Evolutionary conservation across 495 filamentous ascomycete species (phyloP), one percentile per base, ranked within the genome.

Genomic region (Neurospora sp.): DNA sequence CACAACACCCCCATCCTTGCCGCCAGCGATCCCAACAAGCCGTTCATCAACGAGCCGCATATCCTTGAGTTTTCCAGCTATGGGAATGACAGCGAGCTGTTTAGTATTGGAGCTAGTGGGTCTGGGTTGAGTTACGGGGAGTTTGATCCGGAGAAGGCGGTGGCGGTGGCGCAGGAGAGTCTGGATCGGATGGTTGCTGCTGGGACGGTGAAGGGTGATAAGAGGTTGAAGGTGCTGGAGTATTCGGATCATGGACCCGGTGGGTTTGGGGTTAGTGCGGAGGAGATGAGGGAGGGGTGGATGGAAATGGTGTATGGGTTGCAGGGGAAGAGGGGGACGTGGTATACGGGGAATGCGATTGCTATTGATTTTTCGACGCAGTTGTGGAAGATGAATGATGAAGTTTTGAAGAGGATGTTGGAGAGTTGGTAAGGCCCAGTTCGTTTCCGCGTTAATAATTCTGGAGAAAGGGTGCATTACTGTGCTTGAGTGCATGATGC

Each of bases 271-370:
- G 80, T 81, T 0, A 74, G 79, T 14, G 71, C 77, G 2, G 77
- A 79, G 4, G 76, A 82, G 16, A 68, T 83, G 70, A 74, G 76
- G 40, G 70, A 39, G 12, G 82, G 83, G 0, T 83, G 82, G 73
- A 81, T 80, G 69, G 76, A 79, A 74, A 71, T 80, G 35, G 69
- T 84, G 61, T 81, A 83, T 70, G 76, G 75, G 10, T 71, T 84
- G n/a, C 82, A 85, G 70, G 82, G 82, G 16, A 75, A 80, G 70
- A 79, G 79, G 38, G 80, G 76, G 39, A 85, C 83, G 7, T 84
- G 79, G 78, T 85, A 79, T 74, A 83, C 82, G 5, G 81, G 82
- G 6, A 71, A 71, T 44, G 74, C 48, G 10, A 69, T 75, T 48
- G 71, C 71, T 6, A 68, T 70, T 40, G 74, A 75, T 20, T 75